phyloP scores from a whole-genome alignment of 2,329 filamentous ascomycete genomes.

The Penicillium brevicompactum region DNA sequence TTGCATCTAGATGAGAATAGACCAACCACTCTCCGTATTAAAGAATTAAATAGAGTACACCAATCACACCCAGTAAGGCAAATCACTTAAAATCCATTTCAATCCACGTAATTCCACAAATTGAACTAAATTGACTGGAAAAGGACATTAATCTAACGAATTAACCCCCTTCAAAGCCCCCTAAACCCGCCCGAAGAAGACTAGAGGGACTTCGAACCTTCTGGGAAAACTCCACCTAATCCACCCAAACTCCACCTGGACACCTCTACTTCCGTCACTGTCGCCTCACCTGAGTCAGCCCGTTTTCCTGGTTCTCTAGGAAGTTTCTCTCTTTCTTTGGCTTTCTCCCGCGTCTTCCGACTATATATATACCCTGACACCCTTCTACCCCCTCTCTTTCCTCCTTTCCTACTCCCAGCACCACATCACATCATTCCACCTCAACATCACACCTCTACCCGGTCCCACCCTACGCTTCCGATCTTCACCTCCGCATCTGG shows the following conservation, averaged over 20 bases:
- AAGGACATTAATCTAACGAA: neutral
- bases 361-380: constrained; percentile 15
- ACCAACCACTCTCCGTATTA: too few relatives aligned
- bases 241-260: constrained; percentile 14
- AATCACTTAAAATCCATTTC: neutral
- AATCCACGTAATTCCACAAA: neutral
- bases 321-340: constrained; percentile 10
- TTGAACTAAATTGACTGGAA: neutral
- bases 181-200: neutral
- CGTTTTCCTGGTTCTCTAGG: constrained; percentile 10
- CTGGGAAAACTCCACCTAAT: constrained; percentile 21
- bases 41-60: neutral
- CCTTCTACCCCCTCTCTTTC: neutral
- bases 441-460: constrained; percentile 11
- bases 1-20: neutral
- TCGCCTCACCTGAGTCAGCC: constrained; percentile 27
- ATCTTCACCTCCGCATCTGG: constrained; percentile 10
- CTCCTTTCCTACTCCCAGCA: constrained; percentile 3
- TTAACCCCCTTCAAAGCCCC: neutral
- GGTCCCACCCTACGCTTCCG: constrained; percentile 4
- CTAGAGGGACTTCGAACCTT: constrained; percentile 20
- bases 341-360: constrained; percentile 29
- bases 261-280: constrained; percentile 26
- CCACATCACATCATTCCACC: constrained; percentile 7
- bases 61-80: neutral